Base-by-base conservation (phyloP, 148 eudicot species). In the Rhododendron molle region DNA sequence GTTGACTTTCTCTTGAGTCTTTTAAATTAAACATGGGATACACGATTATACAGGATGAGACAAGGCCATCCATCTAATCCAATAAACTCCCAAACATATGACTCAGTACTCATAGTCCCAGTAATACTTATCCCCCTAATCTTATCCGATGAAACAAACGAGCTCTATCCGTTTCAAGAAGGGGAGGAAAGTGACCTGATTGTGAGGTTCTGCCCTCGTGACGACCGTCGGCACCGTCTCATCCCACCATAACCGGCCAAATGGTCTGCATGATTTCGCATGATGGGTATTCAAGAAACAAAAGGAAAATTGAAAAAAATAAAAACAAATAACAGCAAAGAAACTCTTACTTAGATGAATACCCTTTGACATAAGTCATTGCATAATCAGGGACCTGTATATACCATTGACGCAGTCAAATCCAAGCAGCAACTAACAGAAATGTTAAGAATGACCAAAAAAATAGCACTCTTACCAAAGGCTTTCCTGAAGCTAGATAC, bases 151-250 rank as follows among this genome's bases (percentile, higher is more conserved):
- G 21, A 16, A 54, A 54, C 58, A 15, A 14, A 54, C 21, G 7
- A 54, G 60, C 4, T 54, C 60, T 54, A 54, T 18, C 21, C 21
- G 6, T 54, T 54, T 54, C 60, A 54, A 54, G 21, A 54, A 54
- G 20, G 23, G 21, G 6, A 54, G 60, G 21, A 54, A 54, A 5
- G 60, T 54, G 23, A 90, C 92, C 81, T 97, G 99, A 32, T 97
- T 97, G 74, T 97, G 98, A 12, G 99, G 99, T 46, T 97, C 98
- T 10, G 99, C 98, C 50, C 99, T 90, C 0, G 95, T 93, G 43
- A 95, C 94, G 0, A 97, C 99, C 0, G 98, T 97, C 0, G 98
- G 94, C 0, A 97, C 96, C 0, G 94, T 97, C 60, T 93, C 95
- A 84, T 97, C 98, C 93, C 94, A 94, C 99, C 99, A 97, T 79